Percentiles rank a stretch among this genome's conserved stretches.
phyloP scores from a whole-genome alignment of 208 protist genomes.

The Leishmania mexicana region DNA sequence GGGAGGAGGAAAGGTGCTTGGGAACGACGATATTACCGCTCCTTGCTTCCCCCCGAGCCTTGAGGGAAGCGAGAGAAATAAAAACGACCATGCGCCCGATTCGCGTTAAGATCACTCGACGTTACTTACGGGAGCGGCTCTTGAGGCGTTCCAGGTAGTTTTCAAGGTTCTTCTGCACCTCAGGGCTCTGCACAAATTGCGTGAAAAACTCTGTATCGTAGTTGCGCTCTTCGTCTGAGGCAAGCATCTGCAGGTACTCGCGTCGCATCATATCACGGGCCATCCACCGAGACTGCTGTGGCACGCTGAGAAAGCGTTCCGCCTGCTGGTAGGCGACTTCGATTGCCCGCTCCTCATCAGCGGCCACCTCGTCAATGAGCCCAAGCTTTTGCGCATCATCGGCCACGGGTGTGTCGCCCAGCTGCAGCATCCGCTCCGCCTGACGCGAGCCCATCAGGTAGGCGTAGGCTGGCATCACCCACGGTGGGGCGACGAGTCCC shows the following conservation, averaged over 20 bases:
- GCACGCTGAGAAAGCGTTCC: constrained; percentile 64
- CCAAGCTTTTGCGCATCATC: constrained; percentile 66
- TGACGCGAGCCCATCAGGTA: constrained; percentile 66
- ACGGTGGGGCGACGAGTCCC: constrained; percentile 65
- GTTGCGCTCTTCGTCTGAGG: constrained; percentile 71
- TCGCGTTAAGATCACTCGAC: neutral
- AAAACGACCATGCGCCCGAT: neutral
- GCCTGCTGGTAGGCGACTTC: constrained; percentile 57
- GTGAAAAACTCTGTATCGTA: constrained; percentile 84
- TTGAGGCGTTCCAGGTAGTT: constrained; percentile 63
- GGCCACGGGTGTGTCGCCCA: constrained; percentile 72
- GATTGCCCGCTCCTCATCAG: constrained; percentile 45
- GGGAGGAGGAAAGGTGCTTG: neutral
- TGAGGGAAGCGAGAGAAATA: neutral
- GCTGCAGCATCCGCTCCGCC: constrained; percentile 80
- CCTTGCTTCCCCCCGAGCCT: neutral
- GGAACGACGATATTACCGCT: neutral
- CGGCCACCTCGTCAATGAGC: constrained; percentile 67
- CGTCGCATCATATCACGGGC: constrained; percentile 81
- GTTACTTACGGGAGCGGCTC: constrained; percentile 52
- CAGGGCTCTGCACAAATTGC: constrained; percentile 67
- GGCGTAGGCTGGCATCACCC: constrained; percentile 75
- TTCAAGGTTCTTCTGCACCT: constrained; percentile 73
- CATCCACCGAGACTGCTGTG: constrained; percentile 80
- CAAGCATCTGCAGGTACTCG: constrained; percentile 73